These are phyloP conservation scores for Sungouiella blattae DNA, from an alignment of 805 yeast species.

Conservation along the genomic window DNA sequence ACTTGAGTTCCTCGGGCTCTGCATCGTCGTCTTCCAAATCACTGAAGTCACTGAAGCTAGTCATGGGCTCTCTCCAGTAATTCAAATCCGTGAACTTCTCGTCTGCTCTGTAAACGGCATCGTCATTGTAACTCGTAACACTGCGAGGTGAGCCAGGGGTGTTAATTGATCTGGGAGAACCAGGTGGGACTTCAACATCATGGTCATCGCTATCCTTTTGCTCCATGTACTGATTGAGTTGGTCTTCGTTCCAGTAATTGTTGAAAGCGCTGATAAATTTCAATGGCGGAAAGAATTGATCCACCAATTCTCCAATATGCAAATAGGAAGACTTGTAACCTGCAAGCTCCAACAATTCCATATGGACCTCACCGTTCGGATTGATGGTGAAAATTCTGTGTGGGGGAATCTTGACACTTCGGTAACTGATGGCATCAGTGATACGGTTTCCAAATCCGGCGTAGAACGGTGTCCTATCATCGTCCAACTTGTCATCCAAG, in stretches of 20 bases:
- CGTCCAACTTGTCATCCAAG: slow-evolving; percentile 24
- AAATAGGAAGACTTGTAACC: slow-evolving; percentile 88
- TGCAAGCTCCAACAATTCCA: slow-evolving; percentile 91
- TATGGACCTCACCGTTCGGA: slow-evolving; percentile 94
- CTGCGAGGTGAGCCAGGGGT: slow-evolving; percentile 22
- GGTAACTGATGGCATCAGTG: slow-evolving; percentile 92
- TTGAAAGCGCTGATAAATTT: slow-evolving; percentile 29
- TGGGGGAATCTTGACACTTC: slow-evolving; percentile 91
- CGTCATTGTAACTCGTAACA: slow-evolving; percentile 14
- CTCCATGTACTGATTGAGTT: slow-evolving; percentile 31
- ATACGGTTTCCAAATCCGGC: slow-evolving; percentile 98
- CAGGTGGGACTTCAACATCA: slow-evolving; percentile 3
- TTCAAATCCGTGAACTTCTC: slow-evolving; percentile 81
- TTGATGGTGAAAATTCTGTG: slow-evolving; percentile 94
- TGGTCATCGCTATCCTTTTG: slow-evolving; percentile 11
- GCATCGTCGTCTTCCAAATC: slow-evolving; percentile 42
- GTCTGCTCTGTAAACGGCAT: slow-evolving; percentile 37
- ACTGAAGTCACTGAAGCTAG: slow-evolving; percentile 56
- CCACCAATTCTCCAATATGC: slow-evolving; percentile 88
- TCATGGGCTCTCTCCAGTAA: slow-evolving; percentile 85
- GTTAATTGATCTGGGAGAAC: slow-evolving; percentile 19
- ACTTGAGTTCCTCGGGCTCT: slow-evolving; percentile 8
- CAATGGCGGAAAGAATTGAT: slow-evolving; percentile 92
- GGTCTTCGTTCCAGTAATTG: slow-evolving; percentile 33
- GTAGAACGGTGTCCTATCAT: slow-evolving; percentile 75